A percentile compares a stretch with the other conserved stretches of the same genome.
Conservation (phyloP, 345 rosid species). For the Eucalyptus curtisii region DNA sequence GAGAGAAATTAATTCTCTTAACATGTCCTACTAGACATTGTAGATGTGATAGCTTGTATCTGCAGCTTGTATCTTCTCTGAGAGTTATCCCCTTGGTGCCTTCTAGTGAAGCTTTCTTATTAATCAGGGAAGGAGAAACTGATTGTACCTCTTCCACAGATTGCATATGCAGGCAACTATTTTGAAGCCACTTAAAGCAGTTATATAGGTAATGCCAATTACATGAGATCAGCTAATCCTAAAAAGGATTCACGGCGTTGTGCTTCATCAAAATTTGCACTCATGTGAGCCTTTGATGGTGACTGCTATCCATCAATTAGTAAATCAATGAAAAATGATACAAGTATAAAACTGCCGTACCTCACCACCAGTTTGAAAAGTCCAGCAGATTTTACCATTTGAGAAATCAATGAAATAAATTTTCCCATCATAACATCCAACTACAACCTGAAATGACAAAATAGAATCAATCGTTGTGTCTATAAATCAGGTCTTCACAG, state of each 20-base stretch:
- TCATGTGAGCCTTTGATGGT: neutral
- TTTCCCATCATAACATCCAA: conserved; percentile 87
- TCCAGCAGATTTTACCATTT: conserved; percentile 64
- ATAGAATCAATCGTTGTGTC: neutral
- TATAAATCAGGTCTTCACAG: neutral
- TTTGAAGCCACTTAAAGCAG: neutral
- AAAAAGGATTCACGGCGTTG: neutral
- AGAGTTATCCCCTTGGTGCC: neutral
- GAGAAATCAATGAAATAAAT: conserved; percentile 70
- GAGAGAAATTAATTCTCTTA: neutral
- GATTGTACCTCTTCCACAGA: neutral
- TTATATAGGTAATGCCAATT: neutral
- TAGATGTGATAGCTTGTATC: neutral
- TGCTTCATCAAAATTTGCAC: neutral
- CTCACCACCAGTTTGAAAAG: conserved; percentile 79
- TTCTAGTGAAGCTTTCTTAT: neutral
- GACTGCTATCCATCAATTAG: neutral
- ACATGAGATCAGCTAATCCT: neutral
- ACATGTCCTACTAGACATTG: neutral
- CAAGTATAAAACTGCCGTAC: conserved; percentile 15
- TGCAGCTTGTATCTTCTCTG: neutral
- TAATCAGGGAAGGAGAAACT: neutral
- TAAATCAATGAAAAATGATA: neutral
- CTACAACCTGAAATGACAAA: conserved; percentile 44
- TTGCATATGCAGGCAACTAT: neutral